phyloP scores from a whole-genome alignment of 2,329 filamentous ascomycete species.

The Aspergillus hortae region DNA sequence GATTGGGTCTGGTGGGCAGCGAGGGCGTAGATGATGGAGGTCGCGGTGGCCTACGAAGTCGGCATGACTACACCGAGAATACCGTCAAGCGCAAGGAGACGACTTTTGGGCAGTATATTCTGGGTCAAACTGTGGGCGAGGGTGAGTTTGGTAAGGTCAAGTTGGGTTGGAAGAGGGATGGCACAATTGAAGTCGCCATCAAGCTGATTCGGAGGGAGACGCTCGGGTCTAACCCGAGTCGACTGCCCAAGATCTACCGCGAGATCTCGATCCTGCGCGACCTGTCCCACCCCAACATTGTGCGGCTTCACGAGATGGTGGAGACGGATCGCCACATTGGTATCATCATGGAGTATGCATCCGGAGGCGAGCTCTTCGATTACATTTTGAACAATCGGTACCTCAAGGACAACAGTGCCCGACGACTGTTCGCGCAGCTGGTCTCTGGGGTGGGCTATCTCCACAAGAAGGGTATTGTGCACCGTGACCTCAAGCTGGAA shows the following conservation, averaged over 20 bases:
- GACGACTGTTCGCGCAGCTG: constrained; percentile 88
- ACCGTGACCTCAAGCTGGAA: constrained; percentile 93
- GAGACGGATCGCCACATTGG: constrained; percentile 96
- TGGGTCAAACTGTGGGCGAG: constrained; percentile 94
- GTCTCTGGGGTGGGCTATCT: constrained; percentile 96
- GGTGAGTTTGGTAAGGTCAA: constrained; percentile 99
- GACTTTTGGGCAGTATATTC: constrained; percentile 91
- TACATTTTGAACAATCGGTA: constrained; percentile 97
- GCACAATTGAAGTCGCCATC: constrained; percentile 91
- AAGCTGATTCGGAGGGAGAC: constrained; percentile 94
- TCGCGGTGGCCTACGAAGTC: constrained; percentile 36
- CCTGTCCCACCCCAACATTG: constrained; percentile 93
- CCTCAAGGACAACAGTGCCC: constrained; percentile 86
- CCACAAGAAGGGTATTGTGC: constrained; percentile 97
- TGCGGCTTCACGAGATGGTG: constrained; percentile 95
- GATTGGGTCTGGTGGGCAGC: constrained; percentile 48
- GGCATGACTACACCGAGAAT: constrained; percentile 56
- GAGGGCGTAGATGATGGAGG: constrained; percentile 48
- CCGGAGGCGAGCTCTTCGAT: constrained; percentile 94
- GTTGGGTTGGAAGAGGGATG: constrained; percentile 95
- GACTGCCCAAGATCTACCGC: constrained; percentile 93
- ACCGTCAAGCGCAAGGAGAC: constrained; percentile 71
- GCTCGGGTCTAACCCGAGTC: constrained; percentile 80
- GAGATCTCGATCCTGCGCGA: constrained; percentile 88
- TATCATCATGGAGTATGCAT: constrained; percentile 97